phyloP scores from a whole-genome alignment of 441 rosid species.

The Biscutella laevigata region DNA sequence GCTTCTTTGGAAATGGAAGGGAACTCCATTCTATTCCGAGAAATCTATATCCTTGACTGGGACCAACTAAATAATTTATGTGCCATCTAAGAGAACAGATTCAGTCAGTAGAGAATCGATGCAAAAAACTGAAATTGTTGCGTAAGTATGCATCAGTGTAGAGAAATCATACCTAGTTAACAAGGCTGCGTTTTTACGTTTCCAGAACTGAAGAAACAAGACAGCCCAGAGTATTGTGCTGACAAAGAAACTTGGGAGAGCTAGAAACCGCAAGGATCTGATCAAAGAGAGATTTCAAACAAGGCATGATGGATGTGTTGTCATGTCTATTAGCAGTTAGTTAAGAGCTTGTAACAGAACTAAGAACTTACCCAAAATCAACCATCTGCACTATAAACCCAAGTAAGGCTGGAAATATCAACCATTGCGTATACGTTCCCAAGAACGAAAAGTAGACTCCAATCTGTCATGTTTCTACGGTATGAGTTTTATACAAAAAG shows the following conservation, averaged over 20 bases:
- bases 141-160: neutral
- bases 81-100: no score
- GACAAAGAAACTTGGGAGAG: slow-evolving; percentile 66
- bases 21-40: slow-evolving; percentile 52
- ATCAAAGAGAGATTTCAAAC: slow-evolving; percentile 13
- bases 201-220: slow-evolving; percentile 92
- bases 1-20: slow-evolving; percentile 42
- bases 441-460: slow-evolving; percentile 85
- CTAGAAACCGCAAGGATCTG: slow-evolving; percentile 68
- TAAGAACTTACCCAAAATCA: slow-evolving; percentile 56
- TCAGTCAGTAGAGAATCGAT: slow-evolving; percentile 1
- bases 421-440: slow-evolving; percentile 81
- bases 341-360: slow-evolving; percentile 6
- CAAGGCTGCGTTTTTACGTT: slow-evolving; percentile 76
- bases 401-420: slow-evolving; percentile 64
- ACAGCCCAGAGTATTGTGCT: slow-evolving; percentile 72
- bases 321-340: slow-evolving; percentile 4
- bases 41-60: slow-evolving; percentile 47
- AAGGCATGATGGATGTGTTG: slow-evolving; percentile 9
- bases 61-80: slow-evolving; percentile 51
- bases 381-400: slow-evolving; percentile 57
- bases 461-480: slow-evolving; percentile 38
- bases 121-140: neutral
- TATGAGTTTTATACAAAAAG: slow-evolving; percentile 17
- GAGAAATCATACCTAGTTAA: slow-evolving; percentile 45